These are phyloP conservation scores for Brassica juncea DNA, from an alignment of 345 rosid species.

Conservation along the genomic window DNA sequence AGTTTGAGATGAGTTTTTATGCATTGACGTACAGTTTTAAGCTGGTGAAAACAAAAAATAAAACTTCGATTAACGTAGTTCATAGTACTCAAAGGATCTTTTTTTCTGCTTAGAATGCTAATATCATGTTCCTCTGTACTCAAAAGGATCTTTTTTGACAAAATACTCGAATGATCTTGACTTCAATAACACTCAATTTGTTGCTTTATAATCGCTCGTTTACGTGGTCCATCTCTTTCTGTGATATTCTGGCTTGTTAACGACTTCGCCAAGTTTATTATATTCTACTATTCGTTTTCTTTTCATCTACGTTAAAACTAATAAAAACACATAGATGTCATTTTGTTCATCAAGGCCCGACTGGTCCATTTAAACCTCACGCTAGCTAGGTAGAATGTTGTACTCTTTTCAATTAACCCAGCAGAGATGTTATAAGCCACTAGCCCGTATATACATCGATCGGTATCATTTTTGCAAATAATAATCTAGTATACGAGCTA, in stretches of 20 bases:
- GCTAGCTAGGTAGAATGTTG: background rate
- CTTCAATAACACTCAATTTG: background rate
- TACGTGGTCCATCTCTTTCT: background rate
- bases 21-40: background rate
- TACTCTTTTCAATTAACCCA: background rate
- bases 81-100: no score
- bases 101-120: no score
- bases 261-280: background rate
- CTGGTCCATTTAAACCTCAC: background rate
- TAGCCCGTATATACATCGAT: background rate
- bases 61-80: no score
- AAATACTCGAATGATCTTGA: background rate
- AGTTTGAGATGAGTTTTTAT: background rate
- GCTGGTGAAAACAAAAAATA: background rate
- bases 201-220: background rate
- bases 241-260: background rate
- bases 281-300: background rate
- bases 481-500: background rate
- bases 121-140: no score
- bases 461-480: background rate
- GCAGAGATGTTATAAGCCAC: background rate
- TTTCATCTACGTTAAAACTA: background rate
- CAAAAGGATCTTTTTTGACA: background rate
- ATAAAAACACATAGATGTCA: background rate
- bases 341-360: background rate